Base-by-base conservation (phyloP, 305 asterid species). In the Plantago coronopus region DNA sequence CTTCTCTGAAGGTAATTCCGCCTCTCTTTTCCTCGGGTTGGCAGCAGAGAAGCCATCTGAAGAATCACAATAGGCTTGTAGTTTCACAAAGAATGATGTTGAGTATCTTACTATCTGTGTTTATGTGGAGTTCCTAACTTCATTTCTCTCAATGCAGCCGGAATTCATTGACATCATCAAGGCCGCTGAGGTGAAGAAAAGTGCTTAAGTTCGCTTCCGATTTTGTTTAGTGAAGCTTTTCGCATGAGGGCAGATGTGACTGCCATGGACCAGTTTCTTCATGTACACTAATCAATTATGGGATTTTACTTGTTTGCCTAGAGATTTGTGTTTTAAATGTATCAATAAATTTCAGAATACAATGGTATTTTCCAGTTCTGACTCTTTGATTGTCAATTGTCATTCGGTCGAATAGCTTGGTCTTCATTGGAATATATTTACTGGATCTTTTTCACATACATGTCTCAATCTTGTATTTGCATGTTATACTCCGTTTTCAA, bases 151-250 rank as follows among this genome's bases (percentile, higher is more conserved):
- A 20, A 5, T 75, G 67, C 62, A 89, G 97, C 88, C 95, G 65
- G 97, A 89, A 61, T 89, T 89, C 85, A 83, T 89, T n/a, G 95
- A 87, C 77, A 89, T 89, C 74, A 83, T 89, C 89, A 89, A 89
- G 78, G 66, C 95, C 18, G 95, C 95, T 37, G 94, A 83, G 68
- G 84, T 81, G 69, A 87, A 87, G 88, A 89, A 83, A 72, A 82
- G 21, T 60, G 83, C 91, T 53, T 89, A 68, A 83, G 69, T 58
- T 51, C 8, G 59, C 38, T 20, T 68, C 11, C 45, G 4, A 16
- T 12, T 66, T 62, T 22, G 50, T 40, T 17, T 44, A 56, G 68
- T 46, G 62, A 73, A 57, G 77, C 66, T n/a, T 64, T 72, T 70
- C 68, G 70, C 55, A 61, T 59, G 63, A 55, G 81, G 76, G 31